phyloP scores from a whole-genome alignment of 2,329 filamentous ascomycete genomes.

The Westerdykella ornata region DNA sequence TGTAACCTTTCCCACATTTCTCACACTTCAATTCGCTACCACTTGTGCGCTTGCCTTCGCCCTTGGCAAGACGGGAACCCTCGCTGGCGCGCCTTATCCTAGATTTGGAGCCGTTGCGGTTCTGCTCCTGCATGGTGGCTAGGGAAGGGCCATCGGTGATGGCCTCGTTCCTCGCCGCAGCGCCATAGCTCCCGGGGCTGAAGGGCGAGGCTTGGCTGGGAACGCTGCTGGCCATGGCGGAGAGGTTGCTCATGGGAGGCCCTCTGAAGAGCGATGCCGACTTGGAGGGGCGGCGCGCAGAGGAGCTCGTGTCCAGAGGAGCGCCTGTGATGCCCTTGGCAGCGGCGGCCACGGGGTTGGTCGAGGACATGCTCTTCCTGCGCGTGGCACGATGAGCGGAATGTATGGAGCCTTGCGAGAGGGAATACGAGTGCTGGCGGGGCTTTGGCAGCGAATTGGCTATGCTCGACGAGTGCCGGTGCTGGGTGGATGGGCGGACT shows the following conservation, averaged over 20 bases:
- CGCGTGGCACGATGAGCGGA: slow-evolving; percentile 79
- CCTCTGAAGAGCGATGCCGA: slow-evolving; percentile 41
- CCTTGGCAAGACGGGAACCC: slow-evolving; percentile 73
- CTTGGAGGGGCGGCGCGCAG: slow-evolving; percentile 64
- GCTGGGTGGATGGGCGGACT: slow-evolving; percentile 41
- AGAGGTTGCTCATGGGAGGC: slow-evolving; percentile 51
- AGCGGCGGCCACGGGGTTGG: slow-evolving; percentile 67
- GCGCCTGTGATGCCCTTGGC: slow-evolving; percentile 57
- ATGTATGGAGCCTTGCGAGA: slow-evolving; percentile 71
- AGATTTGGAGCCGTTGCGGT: slow-evolving; percentile 45
- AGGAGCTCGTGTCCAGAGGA: slow-evolving; percentile 48
- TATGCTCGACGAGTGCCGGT: slow-evolving; percentile 45
- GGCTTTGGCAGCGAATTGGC: slow-evolving; percentile 58
- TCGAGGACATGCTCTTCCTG: slow-evolving; percentile 85
- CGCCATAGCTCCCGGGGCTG: slow-evolving; percentile 32
- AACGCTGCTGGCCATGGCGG: slow-evolving; percentile 62
- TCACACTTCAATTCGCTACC: slow-evolving; percentile 88
- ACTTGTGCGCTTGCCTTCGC: slow-evolving; percentile 70
- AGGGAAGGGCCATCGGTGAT: slow-evolving; percentile 65
- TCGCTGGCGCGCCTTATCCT: slow-evolving; percentile 68
- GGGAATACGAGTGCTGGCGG: slow-evolving; percentile 74
- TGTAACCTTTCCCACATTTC: slow-evolving; percentile 98
- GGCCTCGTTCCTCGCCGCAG: slow-evolving; percentile 48
- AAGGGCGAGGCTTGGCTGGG: slow-evolving; percentile 47
- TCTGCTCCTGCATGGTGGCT: slow-evolving; percentile 36